These are phyloP conservation scores for Croton setiger DNA, from an alignment of 441 rosid genomes.

Conservation along the genomic window DNA sequence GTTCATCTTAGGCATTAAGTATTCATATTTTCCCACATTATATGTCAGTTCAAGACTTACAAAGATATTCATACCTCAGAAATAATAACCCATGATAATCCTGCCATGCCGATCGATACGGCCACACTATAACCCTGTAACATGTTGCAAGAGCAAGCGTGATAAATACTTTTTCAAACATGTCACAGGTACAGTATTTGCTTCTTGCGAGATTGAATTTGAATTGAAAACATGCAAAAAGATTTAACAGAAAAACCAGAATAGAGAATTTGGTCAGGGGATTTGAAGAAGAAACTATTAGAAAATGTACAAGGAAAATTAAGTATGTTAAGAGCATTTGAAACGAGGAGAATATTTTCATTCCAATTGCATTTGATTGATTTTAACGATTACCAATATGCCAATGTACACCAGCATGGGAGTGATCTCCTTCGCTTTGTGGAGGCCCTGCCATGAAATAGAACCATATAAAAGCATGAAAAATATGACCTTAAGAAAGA, in stretches of 20 bases:
- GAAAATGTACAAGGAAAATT: neutral
- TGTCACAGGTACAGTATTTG: neutral
- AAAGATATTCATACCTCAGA: slow-evolving; percentile 46
- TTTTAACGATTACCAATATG: slow-evolving; percentile 16
- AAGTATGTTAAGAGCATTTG: neutral
- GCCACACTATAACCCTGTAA: slow-evolving; percentile 35
- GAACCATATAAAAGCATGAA: neutral
- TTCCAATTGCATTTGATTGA: neutral
- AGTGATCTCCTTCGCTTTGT: slow-evolving; percentile 14
- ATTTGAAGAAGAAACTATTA: neutral
- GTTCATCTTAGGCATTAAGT: neutral
- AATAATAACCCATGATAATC: slow-evolving; percentile 62
- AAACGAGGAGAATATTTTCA: neutral
- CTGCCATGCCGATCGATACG: slow-evolving; percentile 49
- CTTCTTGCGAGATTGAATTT: neutral
- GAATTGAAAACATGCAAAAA: neutral
- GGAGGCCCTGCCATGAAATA: slow-evolving; percentile 13
- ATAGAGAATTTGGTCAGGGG: neutral
- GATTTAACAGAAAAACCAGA: neutral
- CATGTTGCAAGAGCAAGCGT: neutral
- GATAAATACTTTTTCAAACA: neutral
- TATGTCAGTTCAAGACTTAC: neutral
- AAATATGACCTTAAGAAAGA: neutral
- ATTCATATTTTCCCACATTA: neutral
- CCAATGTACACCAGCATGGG: slow-evolving; percentile 20